Evolutionary conservation across 108 stramenopile genomes (phyloP).

Genomic region (Nitzschia sp.): DNA sequence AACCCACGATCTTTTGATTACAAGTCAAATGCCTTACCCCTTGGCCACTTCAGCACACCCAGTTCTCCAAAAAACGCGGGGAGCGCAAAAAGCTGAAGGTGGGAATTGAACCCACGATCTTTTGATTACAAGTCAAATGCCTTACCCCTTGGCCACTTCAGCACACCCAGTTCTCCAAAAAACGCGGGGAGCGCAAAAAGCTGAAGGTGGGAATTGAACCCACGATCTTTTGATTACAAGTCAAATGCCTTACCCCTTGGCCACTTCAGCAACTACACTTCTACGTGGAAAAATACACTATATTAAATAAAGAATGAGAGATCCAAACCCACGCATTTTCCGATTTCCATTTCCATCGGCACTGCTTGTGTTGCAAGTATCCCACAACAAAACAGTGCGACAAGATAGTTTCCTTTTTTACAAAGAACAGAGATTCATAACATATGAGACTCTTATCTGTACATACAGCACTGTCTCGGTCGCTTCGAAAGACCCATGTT

Average conservation of each 20-base stretch:
- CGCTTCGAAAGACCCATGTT: no score
- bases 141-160: constrained; percentile 65
- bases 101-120: constrained; percentile 65
- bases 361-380: no score
- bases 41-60: constrained; percentile 56
- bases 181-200: not conserved
- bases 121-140: constrained; percentile 77
- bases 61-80: no score
- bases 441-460: no score
- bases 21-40: constrained; percentile 71
- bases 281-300: not conserved
- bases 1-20: constrained; percentile 61
- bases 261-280: constrained; percentile 34
- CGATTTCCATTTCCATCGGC: no score
- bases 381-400: no score
- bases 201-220: constrained; percentile 36
- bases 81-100: constrained; percentile 38
- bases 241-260: constrained; percentile 68
- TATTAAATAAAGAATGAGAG: no score
- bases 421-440: no score
- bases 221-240: constrained; percentile 70
- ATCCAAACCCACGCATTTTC: no score
- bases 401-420: no score
- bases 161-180: constrained; percentile 17
- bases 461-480: no score